Evolutionary conservation across 2,329 filamentous ascomycete genomes (phyloP).

Genomic region (Beauveria caledonica): DNA sequence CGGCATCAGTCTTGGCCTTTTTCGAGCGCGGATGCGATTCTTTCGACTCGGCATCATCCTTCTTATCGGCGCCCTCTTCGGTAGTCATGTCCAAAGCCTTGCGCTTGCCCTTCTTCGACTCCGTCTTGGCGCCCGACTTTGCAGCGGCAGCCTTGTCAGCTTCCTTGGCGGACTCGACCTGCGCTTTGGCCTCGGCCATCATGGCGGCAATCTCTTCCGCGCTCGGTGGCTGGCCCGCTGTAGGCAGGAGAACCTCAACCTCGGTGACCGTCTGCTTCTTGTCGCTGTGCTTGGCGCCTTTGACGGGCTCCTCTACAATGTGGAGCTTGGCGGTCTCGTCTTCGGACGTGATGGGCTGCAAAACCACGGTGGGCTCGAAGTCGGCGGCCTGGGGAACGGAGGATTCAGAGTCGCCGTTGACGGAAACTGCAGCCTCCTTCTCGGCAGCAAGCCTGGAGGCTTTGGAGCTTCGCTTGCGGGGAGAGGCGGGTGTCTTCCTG

Average conservation of each 20-base stretch:
- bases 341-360: constrained; percentile 43
- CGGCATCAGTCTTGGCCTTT: constrained; percentile 71
- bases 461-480: constrained; percentile 45
- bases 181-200: constrained; percentile 78
- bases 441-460: constrained; percentile 30
- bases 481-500: constrained; percentile 41
- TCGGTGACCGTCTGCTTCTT: constrained; percentile 66
- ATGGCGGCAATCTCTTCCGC: constrained; percentile 74
- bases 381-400: constrained; percentile 38
- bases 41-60: constrained; percentile 22
- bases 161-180: constrained; percentile 65
- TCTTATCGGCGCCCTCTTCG: constrained; percentile 36
- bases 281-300: constrained; percentile 49
- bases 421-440: constrained; percentile 21
- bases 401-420: constrained; percentile 29
- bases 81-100: constrained; percentile 67
- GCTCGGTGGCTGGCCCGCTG: constrained; percentile 57
- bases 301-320: constrained; percentile 55
- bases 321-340: constrained; percentile 59
- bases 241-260: constrained; percentile 59
- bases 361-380: constrained; percentile 38
- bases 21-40: constrained; percentile 53
- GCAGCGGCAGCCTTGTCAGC: constrained; percentile 28
- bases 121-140: constrained; percentile 34
- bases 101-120: constrained; percentile 54